Conservation (phyloP, 257 asterid species). For the Solanum neorickii region DNA sequence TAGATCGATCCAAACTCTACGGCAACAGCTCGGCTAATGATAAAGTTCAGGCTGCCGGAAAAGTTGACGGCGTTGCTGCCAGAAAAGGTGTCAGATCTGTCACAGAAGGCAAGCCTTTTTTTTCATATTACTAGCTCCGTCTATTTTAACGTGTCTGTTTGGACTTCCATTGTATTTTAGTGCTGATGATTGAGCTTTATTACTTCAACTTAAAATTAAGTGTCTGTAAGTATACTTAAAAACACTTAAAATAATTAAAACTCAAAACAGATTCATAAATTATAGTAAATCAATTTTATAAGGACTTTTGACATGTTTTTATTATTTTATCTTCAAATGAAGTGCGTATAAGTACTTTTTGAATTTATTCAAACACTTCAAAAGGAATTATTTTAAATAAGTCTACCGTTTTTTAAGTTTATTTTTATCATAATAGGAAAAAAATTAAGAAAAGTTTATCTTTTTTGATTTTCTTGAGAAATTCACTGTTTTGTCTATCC, state of each 20-base stretch:
- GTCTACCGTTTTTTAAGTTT: background rate
- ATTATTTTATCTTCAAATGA: too few species aligned
- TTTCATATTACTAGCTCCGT: background rate
- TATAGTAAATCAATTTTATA: background rate
- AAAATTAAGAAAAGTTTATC: background rate
- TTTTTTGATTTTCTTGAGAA: background rate
- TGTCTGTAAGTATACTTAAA: too few species aligned
- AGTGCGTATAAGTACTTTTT: background rate
- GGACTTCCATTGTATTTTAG: background rate
- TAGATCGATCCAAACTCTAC: constrained; percentile 22
- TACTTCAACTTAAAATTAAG: too few species aligned
- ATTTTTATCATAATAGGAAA: too few species aligned
- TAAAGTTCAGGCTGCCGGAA: background rate
- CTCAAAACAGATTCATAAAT: background rate
- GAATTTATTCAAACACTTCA: too few species aligned
- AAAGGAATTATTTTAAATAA: too few species aligned
- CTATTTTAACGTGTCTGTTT: too few species aligned
- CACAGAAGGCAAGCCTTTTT: constrained; percentile 20
- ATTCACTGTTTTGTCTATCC: background rate
- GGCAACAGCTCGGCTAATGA: background rate
- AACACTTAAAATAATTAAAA: too few species aligned
- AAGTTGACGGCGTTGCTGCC: background rate
- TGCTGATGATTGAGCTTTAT: background rate
- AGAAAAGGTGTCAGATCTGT: background rate
- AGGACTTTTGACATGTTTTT: background rate